Evolutionary conservation across 371 early-diverging fungal genomes (phyloP).

Genomic region (Nematocida minor): DNA sequence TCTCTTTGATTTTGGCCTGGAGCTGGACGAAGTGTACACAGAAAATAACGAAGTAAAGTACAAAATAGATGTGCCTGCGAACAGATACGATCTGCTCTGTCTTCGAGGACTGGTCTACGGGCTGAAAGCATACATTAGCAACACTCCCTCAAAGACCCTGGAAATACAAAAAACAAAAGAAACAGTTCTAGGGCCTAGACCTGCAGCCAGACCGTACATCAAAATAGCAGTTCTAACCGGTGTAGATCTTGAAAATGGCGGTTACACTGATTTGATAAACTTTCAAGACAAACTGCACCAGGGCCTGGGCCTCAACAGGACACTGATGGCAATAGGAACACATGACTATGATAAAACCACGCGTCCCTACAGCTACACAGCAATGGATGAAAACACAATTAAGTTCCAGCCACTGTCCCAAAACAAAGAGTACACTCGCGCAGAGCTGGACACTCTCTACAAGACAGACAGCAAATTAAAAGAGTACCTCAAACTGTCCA

Average conservation of each 20-base stretch:
- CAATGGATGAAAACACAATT: constrained; percentile 76
- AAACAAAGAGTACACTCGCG: constrained; percentile 73
- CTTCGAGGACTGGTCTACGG: constrained; percentile 54
- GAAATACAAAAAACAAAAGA: constrained; percentile 12
- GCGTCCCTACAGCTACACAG: constrained; percentile 89
- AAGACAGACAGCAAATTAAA: constrained; percentile 74
- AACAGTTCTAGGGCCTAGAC: not conserved
- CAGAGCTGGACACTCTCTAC: constrained; percentile 79
- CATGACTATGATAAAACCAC: constrained; percentile 90
- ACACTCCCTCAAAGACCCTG: constrained; percentile 19
- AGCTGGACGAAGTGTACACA: constrained; percentile 83
- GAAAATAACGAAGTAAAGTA: constrained; percentile 72
- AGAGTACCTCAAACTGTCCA: constrained; percentile 82
- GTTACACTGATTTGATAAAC: constrained; percentile 88
- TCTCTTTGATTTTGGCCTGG: constrained; percentile 98
- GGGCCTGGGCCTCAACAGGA: constrained; percentile 86
- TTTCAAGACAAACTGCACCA: constrained; percentile 96
- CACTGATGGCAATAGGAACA: constrained; percentile 91
- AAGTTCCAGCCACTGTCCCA: constrained; percentile 84
- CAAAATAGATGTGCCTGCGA: constrained; percentile 97
- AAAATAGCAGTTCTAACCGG: constrained; percentile 86
- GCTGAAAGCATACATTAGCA: constrained; percentile 50
- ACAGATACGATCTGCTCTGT: constrained; percentile 72
- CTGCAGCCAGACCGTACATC: constrained; percentile 72
- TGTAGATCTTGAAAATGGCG: constrained; percentile 73